Percentiles rank a stretch among this genome's conserved stretches.
Conservation (phyloP, 2,329 filamentous ascomycete species). For the Penicillium italicum region DNA sequence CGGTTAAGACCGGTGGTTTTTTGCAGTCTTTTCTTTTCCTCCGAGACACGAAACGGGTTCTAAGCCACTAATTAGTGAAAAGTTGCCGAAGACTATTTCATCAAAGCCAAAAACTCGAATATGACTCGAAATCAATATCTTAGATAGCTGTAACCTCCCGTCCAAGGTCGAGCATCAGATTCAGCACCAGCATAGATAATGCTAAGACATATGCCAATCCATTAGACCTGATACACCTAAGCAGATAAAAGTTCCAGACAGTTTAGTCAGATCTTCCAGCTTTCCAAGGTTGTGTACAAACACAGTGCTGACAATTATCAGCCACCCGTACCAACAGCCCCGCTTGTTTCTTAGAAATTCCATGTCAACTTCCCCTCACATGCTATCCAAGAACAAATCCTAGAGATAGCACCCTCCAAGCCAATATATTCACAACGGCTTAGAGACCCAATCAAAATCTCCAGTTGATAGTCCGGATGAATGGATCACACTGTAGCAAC, state of each 20-base stretch:
- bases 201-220: neutral
- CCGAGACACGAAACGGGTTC: neutral
- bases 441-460: neutral
- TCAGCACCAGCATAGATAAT: neutral
- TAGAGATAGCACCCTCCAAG: neutral
- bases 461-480: neutral
- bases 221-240: neutral
- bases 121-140: neutral
- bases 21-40: neutral
- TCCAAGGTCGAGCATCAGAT: neutral
- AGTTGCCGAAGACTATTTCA: neutral
- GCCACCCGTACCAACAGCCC: conserved; percentile 9
- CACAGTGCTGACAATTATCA: conserved; percentile 19
- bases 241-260: neutral
- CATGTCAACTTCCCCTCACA: neutral
- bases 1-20: neutral
- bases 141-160: too few relatives aligned
- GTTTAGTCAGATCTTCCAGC: neutral
- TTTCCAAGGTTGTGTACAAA: conserved; percentile 10
- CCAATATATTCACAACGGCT: neutral
- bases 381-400: neutral
- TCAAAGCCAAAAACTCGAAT: neutral
- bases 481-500: neutral
- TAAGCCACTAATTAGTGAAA: neutral
- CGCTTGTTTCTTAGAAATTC: neutral